Base-by-base conservation (phyloP, 768 basidiomycete genomes). In the Phaffia tasmanica region DNA sequence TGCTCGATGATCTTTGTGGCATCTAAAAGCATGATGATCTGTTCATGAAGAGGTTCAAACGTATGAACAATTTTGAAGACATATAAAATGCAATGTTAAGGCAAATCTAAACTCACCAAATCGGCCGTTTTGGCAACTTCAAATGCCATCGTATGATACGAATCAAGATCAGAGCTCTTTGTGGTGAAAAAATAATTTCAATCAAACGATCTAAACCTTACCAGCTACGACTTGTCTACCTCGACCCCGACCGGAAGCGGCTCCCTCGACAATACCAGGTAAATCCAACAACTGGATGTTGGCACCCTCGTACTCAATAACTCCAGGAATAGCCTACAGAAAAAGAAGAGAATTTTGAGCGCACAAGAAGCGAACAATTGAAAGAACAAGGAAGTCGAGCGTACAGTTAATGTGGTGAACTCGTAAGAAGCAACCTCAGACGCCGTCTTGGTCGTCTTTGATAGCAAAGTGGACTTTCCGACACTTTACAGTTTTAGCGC, bases 221-320 rank as follows among this genome's bases (percentile, higher is more conserved):
- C 35, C 35, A 42, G 93, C 86, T 19, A 99, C 93, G 47, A 99
- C 94, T 77, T 99, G 94, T 71, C 94, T 84, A 35, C 94, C 94
- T 71, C 94, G 83, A 15, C 94, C 93, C 70, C 92, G 83, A 69
- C 88, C 86, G 14, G 49, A 86, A 72, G 87, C 88, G 23, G 89
- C 89, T 18, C 89, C 89, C 77, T 92, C 89, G 9, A 97, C 90
- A 71, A 97, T 97, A 76, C 93, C 93, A 1, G 93, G 93, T 42
- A 97, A 79, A 83, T 97, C 93, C 19, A 97, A 82, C 54, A 97
- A 81, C 75, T 99, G 95, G 65, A 98, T 92, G 53, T 89, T 82
- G 2, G 86, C 86, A 32, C 95, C 95, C 75, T 94, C 85, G 75
- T 98, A 88, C 73, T 98, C 93, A 21, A 98, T 84, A 3, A 98